phyloP scores from a whole-genome alignment of 495 filamentous ascomycete species.

The Penicillium lividum region DNA sequence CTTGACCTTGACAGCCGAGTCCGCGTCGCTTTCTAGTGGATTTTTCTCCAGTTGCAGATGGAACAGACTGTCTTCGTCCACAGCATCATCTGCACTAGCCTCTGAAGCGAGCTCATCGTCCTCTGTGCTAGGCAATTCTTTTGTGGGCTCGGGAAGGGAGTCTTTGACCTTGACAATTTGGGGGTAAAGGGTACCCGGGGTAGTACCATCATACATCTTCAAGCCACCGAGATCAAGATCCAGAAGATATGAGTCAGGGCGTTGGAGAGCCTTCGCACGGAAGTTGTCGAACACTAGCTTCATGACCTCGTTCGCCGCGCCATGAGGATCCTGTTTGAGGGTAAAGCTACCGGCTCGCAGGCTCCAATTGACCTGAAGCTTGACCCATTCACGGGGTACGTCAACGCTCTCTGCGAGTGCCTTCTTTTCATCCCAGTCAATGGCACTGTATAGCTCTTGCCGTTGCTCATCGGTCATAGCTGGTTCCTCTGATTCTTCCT shows the following conservation, averaged over 20 bases:
- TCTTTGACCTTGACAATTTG: constrained; percentile 96
- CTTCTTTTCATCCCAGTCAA: constrained; percentile 98
- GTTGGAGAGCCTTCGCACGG: constrained; percentile 79
- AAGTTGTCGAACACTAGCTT: constrained; percentile 93
- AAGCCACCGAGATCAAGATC: constrained; percentile 89
- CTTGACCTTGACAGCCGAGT: constrained; percentile 85
- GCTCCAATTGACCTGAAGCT: constrained; percentile 86
- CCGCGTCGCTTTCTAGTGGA: constrained; percentile 86
- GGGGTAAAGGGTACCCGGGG: constrained; percentile 81
- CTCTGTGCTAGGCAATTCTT: constrained; percentile 45
- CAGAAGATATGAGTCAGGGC: constrained; percentile 84
- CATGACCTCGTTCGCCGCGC: constrained; percentile 73
- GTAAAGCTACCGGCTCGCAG: constrained; percentile 94
- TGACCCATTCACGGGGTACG: constrained; percentile 83
- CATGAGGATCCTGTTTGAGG: constrained; percentile 82
- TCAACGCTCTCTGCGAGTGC: constrained; percentile 84
- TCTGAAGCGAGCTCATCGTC: constrained; percentile 64
- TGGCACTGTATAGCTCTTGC: constrained; percentile 94
- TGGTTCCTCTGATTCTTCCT: constrained; percentile 67
- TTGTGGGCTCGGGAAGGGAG: constrained; percentile 55
- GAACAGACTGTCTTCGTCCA: constrained; percentile 80
- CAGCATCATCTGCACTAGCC: constrained; percentile 51
- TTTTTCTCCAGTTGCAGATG: constrained; percentile 90
- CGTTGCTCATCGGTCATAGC: constrained; percentile 93
- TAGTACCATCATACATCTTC: constrained; percentile 94